A percentile compares a stretch with the other conserved stretches of the same genome.
phyloP scores from a whole-genome alignment of 768 basidiomycete species.

The Leccinellum rugosiceps region DNA sequence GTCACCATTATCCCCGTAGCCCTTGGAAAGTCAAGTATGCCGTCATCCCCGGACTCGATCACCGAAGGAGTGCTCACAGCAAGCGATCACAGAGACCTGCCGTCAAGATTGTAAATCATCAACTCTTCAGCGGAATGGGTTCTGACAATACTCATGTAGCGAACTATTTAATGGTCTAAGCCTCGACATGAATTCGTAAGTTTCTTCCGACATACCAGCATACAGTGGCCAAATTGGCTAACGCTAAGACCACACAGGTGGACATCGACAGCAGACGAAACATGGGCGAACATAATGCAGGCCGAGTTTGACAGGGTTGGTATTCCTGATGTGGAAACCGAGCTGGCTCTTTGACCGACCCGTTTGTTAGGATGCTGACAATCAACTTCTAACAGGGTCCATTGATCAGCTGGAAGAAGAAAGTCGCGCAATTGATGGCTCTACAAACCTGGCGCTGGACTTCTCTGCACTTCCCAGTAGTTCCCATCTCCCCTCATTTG shows the following conservation, averaged over 20 bases:
- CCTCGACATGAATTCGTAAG: conserved; percentile 4
- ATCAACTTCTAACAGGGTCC: background rate
- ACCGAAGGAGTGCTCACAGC: background rate
- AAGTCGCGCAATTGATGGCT: background rate
- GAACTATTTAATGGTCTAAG: background rate
- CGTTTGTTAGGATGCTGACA: background rate
- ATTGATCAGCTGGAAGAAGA: background rate
- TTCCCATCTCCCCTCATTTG: background rate
- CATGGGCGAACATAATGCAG: background rate
- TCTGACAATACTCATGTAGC: background rate
- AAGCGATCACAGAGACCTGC: background rate
- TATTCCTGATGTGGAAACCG: background rate
- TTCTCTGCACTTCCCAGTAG: background rate
- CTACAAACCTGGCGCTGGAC: background rate
- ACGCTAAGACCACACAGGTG: background rate
- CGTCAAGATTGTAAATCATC: background rate
- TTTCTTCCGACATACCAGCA: background rate
- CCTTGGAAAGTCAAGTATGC: background rate
- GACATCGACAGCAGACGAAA: background rate
- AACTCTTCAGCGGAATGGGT: background rate
- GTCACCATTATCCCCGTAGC: background rate
- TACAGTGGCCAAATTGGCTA: background rate
- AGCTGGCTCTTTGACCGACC: background rate
- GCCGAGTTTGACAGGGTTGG: background rate
- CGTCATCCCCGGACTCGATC: background rate